A percentile compares a stretch with the other conserved stretches of the same genome.
These are phyloP conservation scores for Fusarium liriodendri DNA, from an alignment of 2,329 filamentous ascomycete genomes.

Conservation along the genomic window DNA sequence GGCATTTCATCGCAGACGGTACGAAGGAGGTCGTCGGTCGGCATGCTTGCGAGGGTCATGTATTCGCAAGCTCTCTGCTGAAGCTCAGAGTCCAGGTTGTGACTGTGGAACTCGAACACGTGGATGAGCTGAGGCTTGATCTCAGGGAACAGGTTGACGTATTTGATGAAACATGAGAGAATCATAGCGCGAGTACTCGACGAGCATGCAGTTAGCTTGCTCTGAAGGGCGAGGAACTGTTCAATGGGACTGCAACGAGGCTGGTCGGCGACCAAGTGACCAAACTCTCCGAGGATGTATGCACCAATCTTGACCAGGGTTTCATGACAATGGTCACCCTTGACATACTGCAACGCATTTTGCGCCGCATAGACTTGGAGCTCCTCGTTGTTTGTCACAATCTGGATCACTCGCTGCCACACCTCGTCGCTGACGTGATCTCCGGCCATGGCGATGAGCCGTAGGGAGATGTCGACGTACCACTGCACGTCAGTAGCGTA, in stretches of 20 bases:
- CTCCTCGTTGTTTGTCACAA: constrained; percentile 99
- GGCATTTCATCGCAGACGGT: constrained; percentile 99
- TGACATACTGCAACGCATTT: constrained; percentile 91
- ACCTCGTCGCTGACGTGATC: constrained; percentile 99
- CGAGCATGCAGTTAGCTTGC: constrained; percentile 89
- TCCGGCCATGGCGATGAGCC: constrained; percentile 94
- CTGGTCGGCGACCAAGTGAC: constrained; percentile 94
- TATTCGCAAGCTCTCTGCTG: constrained; percentile 98
- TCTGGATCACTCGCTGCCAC: constrained; percentile 98
- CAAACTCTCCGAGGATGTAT: constrained; percentile 96
- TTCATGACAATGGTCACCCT: constrained; percentile 93
- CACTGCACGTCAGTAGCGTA: constrained; percentile 98
- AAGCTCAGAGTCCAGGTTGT: constrained; percentile 93
- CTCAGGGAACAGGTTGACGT: constrained; percentile 97
- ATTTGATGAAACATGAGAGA: constrained; percentile 95
- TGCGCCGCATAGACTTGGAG: constrained; percentile 96
- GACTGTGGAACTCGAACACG: constrained; percentile 91
- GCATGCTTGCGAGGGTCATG: constrained; percentile 83
- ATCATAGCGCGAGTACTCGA: constrained; percentile 93
- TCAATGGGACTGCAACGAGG: constrained; percentile 95
- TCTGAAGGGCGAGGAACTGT: constrained; percentile 92
- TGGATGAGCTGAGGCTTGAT: constrained; percentile 95
- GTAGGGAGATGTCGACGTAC: constrained; percentile 98
- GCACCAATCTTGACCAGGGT: constrained; percentile 97
- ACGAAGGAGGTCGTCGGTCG: constrained; percentile 89